phyloP scores from a whole-genome alignment of 257 asterid species.

The Solanum pimpinellifolium region DNA sequence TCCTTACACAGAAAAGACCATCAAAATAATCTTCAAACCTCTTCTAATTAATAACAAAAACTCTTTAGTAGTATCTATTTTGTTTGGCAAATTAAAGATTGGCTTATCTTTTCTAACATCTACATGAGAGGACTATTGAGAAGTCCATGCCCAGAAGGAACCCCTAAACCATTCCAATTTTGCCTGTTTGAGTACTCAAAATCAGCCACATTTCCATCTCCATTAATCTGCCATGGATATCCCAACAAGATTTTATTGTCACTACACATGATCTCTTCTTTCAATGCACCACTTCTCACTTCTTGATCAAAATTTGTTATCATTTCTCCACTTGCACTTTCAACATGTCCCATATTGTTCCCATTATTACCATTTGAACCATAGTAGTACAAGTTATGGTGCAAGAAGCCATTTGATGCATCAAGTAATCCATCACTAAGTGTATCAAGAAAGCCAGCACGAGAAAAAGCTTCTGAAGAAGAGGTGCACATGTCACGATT shows the following conservation, averaged over 20 bases:
- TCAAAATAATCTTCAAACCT: background rate
- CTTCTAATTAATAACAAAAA: background rate
- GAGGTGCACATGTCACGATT: background rate
- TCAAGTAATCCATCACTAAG: constrained; percentile 22
- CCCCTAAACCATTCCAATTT: constrained; percentile 48
- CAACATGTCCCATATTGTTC: constrained; percentile 7
- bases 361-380: background rate
- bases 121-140: constrained; percentile 73
- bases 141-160: constrained; percentile 71
- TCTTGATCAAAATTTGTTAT: constrained; percentile 24
- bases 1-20: background rate
- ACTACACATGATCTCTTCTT: constrained; percentile 41
- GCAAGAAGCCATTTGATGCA: constrained; percentile 7
- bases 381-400: constrained; percentile 27
- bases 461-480: background rate
- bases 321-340: constrained; percentile 18
- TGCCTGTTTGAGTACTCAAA: constrained; percentile 23
- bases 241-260: constrained; percentile 47
- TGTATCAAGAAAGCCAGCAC: background rate
- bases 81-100: background rate
- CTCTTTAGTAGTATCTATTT: background rate
- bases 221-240: constrained; percentile 49
- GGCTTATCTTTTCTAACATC: background rate
- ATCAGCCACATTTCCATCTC: constrained; percentile 16
- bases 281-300: constrained; percentile 23